Evolutionary conservation across 345 rosid species (phyloP), one percentile per base, ranked within the genome.

Genomic region (Hibiscus syriacus): DNA sequence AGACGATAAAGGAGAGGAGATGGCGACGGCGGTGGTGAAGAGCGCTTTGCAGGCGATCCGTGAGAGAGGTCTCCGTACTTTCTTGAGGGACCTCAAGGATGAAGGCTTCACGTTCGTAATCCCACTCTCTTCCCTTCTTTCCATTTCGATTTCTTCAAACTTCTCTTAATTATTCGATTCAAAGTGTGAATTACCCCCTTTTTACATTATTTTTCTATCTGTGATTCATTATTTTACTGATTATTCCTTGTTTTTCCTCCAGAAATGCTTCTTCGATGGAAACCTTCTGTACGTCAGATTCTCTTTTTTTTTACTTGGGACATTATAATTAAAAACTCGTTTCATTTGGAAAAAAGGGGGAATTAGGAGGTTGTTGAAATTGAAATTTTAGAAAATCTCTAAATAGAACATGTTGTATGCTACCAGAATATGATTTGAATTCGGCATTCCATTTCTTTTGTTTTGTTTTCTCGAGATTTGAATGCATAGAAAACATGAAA

Each of bases 1-100:
- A 43, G 48, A 43, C 45, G 45, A 9, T 13, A 39, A 39, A 50
- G 67, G 46, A 30, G 70, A 80, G 70, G 76, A 94, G 76, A 94
- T 94, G 98, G 96, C 95, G 56, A 73, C 84, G 69, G 75, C 82
- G 70, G 86, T 84, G 84, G 79, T 86, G 83, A 87, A 85, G 76
- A 85, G 82, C 67, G 90, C 76, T 26, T 26, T 84, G 78, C 82
- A 77, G 79, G 46, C 90, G 73, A 82, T 91, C 77, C 81, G 71
- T 63, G 96, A 87, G 78, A 89, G 74, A 76, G 99, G 97, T 12
- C 38, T 91, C 50, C 86, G 90, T 46, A 55, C 73, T 69, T 89
- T 93, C 76, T 19, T 91, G 16, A 70, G 87, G 36, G 84, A 83
- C 68, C 82, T 89, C 46, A 87, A 80, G 57, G 90, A 83, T 43